These are phyloP conservation scores for Trichophyton equinum DNA, from an alignment of 2,329 filamentous ascomycete genomes.

Conservation along the genomic window DNA sequence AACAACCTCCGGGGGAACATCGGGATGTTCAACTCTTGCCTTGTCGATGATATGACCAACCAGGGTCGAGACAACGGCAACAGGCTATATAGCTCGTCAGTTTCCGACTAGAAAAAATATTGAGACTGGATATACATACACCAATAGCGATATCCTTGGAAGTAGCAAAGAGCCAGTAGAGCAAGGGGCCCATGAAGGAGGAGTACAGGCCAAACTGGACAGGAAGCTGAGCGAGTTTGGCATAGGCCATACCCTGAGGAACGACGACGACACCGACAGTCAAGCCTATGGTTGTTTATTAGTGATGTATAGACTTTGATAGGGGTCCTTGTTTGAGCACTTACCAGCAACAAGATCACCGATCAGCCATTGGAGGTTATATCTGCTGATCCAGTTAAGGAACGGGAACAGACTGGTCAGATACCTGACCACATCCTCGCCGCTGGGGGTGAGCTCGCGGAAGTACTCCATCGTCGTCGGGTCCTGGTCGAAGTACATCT, in stretches of 20 bases:
- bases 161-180: slow-evolving; percentile 97
- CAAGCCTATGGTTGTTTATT: slow-evolving; percentile 37
- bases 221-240: slow-evolving; percentile 64
- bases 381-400: slow-evolving; percentile 71
- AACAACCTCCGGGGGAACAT: slow-evolving; percentile 48
- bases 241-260: slow-evolving; percentile 96
- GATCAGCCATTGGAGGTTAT: slow-evolving; percentile 78
- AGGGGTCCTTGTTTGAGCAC: slow-evolving; percentile 18
- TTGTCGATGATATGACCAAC: slow-evolving; percentile 68
- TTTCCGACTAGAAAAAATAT: slow-evolving; percentile 8
- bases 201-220: slow-evolving; percentile 82
- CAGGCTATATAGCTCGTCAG: slow-evolving; percentile 46
- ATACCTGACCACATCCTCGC: slow-evolving; percentile 47
- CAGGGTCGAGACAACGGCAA: slow-evolving; percentile 88
- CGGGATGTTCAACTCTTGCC: slow-evolving; percentile 44
- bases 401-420: slow-evolving; percentile 70
- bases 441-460: slow-evolving; percentile 47
- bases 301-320: slow-evolving; percentile 1
- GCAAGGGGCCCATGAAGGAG: slow-evolving; percentile 85
- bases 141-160: slow-evolving; percentile 98
- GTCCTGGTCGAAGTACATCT: slow-evolving; percentile 71
- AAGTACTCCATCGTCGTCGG: slow-evolving; percentile 67
- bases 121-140: slow-evolving; percentile 42
- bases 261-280: slow-evolving; percentile 71
- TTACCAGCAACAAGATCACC: slow-evolving; percentile 81